These are phyloP conservation scores for Nicotiana obtusifolia DNA, from an alignment of 257 asterid genomes.

Conservation along the genomic window DNA sequence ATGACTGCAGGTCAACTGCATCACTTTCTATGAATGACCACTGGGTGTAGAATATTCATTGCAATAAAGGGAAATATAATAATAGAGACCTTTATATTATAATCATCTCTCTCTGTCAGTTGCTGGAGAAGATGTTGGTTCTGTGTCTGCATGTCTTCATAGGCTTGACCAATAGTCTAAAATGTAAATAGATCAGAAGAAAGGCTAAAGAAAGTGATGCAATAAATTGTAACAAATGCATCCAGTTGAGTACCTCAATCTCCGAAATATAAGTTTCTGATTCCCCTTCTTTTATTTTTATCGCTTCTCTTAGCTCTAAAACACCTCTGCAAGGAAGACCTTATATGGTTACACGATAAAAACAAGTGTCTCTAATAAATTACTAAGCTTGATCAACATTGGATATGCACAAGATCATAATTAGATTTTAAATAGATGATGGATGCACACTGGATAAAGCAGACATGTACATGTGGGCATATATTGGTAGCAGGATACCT, in stretches of 20 bases:
- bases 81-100: slow-evolving; percentile 70
- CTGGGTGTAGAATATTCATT: background rate
- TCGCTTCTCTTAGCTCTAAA: slow-evolving; percentile 86
- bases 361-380: background rate
- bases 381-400: background rate
- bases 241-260: slow-evolving; percentile 59
- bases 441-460: slow-evolving; percentile 5
- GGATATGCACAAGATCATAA: background rate
- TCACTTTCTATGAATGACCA: slow-evolving; percentile 9
- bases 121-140: slow-evolving; percentile 84
- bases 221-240: slow-evolving; percentile 11
- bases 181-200: slow-evolving; percentile 12
- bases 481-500: too few relatives aligned
- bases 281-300: slow-evolving; percentile 78
- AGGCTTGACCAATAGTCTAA: slow-evolving; percentile 98
- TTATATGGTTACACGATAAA: slow-evolving; percentile 9
- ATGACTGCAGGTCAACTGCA: slow-evolving; percentile 11
- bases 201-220: slow-evolving; percentile 14
- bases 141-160: slow-evolving; percentile 97
- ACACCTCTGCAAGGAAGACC: slow-evolving; percentile 56
- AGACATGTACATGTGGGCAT: background rate
- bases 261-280: slow-evolving; percentile 81
- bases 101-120: slow-evolving; percentile 82
- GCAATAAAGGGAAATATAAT: background rate
- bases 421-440: background rate